These are phyloP conservation scores for Hypoxylon sp. DNA, from an alignment of 2,329 filamentous ascomycete genomes.

Conservation along the genomic window DNA sequence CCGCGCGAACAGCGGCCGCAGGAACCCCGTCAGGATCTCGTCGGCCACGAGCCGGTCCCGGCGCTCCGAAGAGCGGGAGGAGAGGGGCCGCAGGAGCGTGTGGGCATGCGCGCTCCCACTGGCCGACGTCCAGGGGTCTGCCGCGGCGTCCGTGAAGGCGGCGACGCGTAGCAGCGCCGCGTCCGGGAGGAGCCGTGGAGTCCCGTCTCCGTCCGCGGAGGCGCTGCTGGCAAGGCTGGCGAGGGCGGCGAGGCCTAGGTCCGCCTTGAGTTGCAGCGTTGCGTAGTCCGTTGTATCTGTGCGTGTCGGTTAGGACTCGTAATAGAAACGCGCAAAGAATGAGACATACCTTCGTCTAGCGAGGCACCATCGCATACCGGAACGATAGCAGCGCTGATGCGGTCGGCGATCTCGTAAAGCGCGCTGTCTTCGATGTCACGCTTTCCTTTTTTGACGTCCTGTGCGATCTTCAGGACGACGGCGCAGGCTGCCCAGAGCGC, in stretches of 20 bases:
- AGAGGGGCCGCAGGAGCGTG: conserved; percentile 27
- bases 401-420: conserved; percentile 17
- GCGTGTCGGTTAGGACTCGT: neutral
- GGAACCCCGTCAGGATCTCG: conserved; percentile 67
- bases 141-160: conserved; percentile 38
- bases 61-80: conserved; percentile 6
- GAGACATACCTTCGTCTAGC: conserved; percentile 36
- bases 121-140: conserved; percentile 40
- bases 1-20: conserved; percentile 72
- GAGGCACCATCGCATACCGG: conserved; percentile 34
- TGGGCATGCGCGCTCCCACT: conserved; percentile 22
- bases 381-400: conserved; percentile 28
- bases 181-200: conserved; percentile 26
- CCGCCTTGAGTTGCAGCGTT: conserved; percentile 32
- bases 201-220: neutral
- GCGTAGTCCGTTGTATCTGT: conserved; percentile 39
- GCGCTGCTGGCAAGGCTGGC: conserved; percentile 34
- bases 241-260: conserved; percentile 40
- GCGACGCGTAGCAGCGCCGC: conserved; percentile 44
- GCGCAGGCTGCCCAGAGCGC: conserved; percentile 17
- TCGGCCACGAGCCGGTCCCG: conserved; percentile 55
- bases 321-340: neutral
- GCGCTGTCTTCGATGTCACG: neutral
- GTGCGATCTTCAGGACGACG: conserved; percentile 12
- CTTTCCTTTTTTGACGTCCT: neutral